A percentile compares a stretch with the other conserved stretches of the same genome.
Conservation (phyloP, 495 filamentous ascomycete genomes). For the Xylaria cubensis region DNA sequence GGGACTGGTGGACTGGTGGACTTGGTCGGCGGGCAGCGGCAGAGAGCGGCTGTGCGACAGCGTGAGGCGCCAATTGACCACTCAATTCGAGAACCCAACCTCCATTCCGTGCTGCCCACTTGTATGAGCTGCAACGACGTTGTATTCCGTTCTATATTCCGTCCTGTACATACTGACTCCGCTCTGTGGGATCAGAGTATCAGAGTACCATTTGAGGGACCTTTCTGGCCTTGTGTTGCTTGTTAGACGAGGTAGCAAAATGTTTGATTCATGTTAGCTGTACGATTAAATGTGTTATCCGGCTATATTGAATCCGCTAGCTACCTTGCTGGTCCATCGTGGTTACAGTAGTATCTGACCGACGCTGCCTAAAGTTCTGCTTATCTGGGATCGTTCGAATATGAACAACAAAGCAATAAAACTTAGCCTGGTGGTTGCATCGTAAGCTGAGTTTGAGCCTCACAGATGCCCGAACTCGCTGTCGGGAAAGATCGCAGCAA, state of each 20-base stretch:
- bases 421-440: neutral
- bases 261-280: neutral
- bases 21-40: constrained; percentile 1
- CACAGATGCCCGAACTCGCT: constrained; percentile 1
- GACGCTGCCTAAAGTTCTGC: constrained; percentile 1
- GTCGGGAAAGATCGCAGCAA: constrained; percentile 22
- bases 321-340: neutral
- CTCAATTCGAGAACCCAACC: constrained; percentile 1
- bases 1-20: neutral
- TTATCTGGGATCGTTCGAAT: neutral
- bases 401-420: neutral
- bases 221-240: neutral
- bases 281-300: neutral
- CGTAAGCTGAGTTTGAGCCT: constrained; percentile 9
- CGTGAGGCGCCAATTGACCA: constrained; percentile 22
- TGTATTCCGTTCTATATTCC: constrained; percentile 7
- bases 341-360: neutral
- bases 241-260: neutral
- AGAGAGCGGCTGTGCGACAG: constrained; percentile 10
- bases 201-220: constrained; percentile 4
- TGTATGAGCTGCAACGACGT: neutral
- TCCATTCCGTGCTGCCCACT: constrained; percentile 7
- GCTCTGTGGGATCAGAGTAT: neutral
- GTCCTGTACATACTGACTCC: neutral
- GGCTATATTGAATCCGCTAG: neutral